Evolutionary conservation across 2,329 filamentous ascomycete genomes (phyloP).

Genomic region (Chrysoporthe austroafricana): DNA sequence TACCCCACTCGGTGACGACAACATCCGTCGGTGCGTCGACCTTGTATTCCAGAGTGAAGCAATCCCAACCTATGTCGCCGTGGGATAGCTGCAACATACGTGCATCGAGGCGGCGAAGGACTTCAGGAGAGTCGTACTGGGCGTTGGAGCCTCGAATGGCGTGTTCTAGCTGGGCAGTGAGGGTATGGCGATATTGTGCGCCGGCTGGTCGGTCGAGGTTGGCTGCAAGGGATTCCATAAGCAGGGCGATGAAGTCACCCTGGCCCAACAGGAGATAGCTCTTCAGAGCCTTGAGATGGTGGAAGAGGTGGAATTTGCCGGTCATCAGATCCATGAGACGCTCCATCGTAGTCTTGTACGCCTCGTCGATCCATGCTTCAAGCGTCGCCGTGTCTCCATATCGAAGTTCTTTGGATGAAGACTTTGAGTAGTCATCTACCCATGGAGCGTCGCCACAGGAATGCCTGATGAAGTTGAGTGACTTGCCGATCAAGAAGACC

Average conservation of each 20-base stretch:
- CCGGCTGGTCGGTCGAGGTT: slow-evolving; percentile 96
- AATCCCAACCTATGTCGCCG: slow-evolving; percentile 98
- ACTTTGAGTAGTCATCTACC: slow-evolving; percentile 95
- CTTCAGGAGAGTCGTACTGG: slow-evolving; percentile 91
- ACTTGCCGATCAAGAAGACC: slow-evolving; percentile 96
- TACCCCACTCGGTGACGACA: slow-evolving; percentile 94
- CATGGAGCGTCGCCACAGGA: slow-evolving; percentile 91
- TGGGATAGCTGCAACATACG: slow-evolving; percentile 96
- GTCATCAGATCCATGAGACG: slow-evolving; percentile 92
- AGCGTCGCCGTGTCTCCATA: slow-evolving; percentile 94
- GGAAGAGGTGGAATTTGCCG: slow-evolving; percentile 91
- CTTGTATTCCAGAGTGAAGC: slow-evolving; percentile 98
- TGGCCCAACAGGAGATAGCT: slow-evolving; percentile 93
- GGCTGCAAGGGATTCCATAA: slow-evolving; percentile 94
- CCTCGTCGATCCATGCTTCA: slow-evolving; percentile 92
- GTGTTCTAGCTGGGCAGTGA: slow-evolving; percentile 97
- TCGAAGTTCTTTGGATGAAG: slow-evolving; percentile 84
- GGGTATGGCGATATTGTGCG: slow-evolving; percentile 91
- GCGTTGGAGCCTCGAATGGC: slow-evolving; percentile 97
- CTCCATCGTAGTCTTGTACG: slow-evolving; percentile 97
- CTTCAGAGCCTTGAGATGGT: slow-evolving; percentile 89
- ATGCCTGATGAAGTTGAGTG: slow-evolving; percentile 95
- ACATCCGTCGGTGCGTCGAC: slow-evolving; percentile 96
- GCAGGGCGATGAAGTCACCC: slow-evolving; percentile 92
- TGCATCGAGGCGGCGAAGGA: slow-evolving; percentile 89